Evolutionary conservation across 805 yeast genomes (phyloP).

Genomic region (Naumovozyma castellii): DNA sequence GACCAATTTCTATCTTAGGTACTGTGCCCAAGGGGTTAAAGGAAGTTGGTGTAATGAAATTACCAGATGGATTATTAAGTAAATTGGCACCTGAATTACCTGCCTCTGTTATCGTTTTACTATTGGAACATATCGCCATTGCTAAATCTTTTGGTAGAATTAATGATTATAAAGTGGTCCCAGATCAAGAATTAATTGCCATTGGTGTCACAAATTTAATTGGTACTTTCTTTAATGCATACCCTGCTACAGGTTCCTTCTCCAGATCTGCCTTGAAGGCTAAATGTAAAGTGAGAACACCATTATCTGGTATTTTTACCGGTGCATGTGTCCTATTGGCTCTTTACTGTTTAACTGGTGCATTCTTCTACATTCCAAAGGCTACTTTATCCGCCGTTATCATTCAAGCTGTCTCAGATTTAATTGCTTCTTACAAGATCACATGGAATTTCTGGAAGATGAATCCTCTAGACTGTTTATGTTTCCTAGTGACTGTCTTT

Average conservation of each 20-base stretch:
- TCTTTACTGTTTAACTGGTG: conserved; percentile 69
- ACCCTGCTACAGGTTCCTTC: conserved; percentile 94
- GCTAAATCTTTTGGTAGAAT: conserved; percentile 88
- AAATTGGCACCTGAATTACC: conserved; percentile 73
- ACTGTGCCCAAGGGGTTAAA: conserved; percentile 73
- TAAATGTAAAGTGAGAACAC: conserved; percentile 92
- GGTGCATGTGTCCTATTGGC: conserved; percentile 86
- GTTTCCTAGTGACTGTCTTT: conserved; percentile 63
- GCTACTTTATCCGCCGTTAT: conserved; percentile 82
- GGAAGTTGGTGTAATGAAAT: conserved; percentile 61
- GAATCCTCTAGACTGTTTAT: conserved; percentile 63
- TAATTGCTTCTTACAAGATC: conserved; percentile 59
- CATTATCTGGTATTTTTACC: conserved; percentile 83
- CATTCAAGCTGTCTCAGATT: conserved; percentile 86
- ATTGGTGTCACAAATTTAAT: conserved; percentile 85
- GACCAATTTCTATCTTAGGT: conserved; percentile 52
- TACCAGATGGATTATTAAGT: conserved; percentile 50
- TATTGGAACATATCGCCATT: conserved; percentile 88
- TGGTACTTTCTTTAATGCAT: conserved; percentile 87
- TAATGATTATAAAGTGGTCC: conserved; percentile 81
- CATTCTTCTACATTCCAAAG: conserved; percentile 84
- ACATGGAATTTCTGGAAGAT: conserved; percentile 63
- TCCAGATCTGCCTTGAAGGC: conserved; percentile 90
- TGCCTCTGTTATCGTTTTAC: conserved; percentile 70
- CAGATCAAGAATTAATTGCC: conserved; percentile 90